Conservation (phyloP, 2,329 filamentous ascomycete genomes). For the Xylariaceae sp. region DNA sequence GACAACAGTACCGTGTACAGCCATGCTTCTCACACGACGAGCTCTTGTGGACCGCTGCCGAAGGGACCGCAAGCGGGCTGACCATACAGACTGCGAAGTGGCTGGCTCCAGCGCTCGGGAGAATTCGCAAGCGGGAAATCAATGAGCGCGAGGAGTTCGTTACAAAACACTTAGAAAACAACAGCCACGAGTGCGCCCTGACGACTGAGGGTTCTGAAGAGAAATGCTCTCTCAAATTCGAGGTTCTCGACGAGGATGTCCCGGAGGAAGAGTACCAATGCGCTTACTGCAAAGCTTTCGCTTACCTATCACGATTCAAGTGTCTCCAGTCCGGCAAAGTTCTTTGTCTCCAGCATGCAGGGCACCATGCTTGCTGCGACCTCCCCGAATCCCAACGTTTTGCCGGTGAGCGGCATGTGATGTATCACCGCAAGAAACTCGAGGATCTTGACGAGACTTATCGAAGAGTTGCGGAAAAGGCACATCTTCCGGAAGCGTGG, state of each 20-base stretch:
- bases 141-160: slow-evolving; percentile 62
- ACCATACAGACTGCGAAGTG: slow-evolving; percentile 90
- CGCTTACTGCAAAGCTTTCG: slow-evolving; percentile 83
- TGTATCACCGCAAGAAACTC: slow-evolving; percentile 71
- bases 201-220: slow-evolving; percentile 38
- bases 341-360: slow-evolving; percentile 76
- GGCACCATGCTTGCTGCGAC: slow-evolving; percentile 73
- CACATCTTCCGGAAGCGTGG: slow-evolving; percentile 79
- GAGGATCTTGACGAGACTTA: slow-evolving; percentile 59
- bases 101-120: slow-evolving; percentile 79
- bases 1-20: slow-evolving; percentile 82
- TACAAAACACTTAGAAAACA: slow-evolving; percentile 50
- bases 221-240: slow-evolving; percentile 51
- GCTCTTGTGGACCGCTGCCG: slow-evolving; percentile 80
- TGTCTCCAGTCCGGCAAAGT: slow-evolving; percentile 76
- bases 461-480: slow-evolving; percentile 78
- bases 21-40: slow-evolving; percentile 98
- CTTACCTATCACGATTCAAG: slow-evolving; percentile 83
- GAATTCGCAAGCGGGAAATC: slow-evolving; percentile 68
- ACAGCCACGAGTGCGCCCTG: slow-evolving; percentile 47
- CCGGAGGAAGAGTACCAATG: slow-evolving; percentile 92
- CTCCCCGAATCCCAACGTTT: slow-evolving; percentile 59
- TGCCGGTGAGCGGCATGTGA: slow-evolving; percentile 59
- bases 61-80: slow-evolving; percentile 59
- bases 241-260: slow-evolving; percentile 65